A percentile compares a stretch with the other conserved stretches of the same genome.
Evolutionary conservation across 2,329 filamentous ascomycete species (phyloP).

Genomic region (Pseudogymnoascus verrucosus): DNA sequence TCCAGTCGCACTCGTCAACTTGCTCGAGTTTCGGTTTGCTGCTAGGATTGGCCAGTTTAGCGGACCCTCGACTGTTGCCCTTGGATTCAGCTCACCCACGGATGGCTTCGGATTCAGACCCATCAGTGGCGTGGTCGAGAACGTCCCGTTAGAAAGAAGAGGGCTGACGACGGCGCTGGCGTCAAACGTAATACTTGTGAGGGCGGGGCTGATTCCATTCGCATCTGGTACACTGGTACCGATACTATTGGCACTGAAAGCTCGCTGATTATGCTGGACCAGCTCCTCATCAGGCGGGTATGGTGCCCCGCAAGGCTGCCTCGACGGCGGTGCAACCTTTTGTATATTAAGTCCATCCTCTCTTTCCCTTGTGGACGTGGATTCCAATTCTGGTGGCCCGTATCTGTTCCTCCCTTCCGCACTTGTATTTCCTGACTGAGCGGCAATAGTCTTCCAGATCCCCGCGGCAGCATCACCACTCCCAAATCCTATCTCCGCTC

Average conservation of each 20-base stretch:
- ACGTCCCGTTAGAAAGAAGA: background rate
- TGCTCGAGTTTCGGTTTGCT: background rate
- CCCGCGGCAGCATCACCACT: background rate
- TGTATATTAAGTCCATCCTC: background rate
- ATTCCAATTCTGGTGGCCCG: background rate
- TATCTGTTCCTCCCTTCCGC: background rate
- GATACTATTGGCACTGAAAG: background rate
- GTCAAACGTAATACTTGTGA: background rate
- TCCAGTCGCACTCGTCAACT: background rate
- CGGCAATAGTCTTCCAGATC: background rate
- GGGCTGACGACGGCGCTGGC: background rate
- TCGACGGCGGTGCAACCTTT: background rate
- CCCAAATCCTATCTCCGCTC: background rate
- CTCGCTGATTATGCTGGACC: background rate
- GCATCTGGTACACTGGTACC: background rate
- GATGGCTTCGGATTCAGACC: background rate
- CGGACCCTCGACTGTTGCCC: constrained; percentile 6
- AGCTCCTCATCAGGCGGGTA: background rate
- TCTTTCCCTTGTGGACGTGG: background rate
- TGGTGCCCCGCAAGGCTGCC: background rate
- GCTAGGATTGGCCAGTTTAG: constrained; percentile 4
- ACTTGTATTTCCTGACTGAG: background rate
- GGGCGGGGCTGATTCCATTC: background rate
- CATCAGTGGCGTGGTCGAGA: background rate
- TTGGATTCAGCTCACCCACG: background rate